phyloP scores from a whole-genome alignment of 257 asterid genomes.

The Przewalskia tangutica region DNA sequence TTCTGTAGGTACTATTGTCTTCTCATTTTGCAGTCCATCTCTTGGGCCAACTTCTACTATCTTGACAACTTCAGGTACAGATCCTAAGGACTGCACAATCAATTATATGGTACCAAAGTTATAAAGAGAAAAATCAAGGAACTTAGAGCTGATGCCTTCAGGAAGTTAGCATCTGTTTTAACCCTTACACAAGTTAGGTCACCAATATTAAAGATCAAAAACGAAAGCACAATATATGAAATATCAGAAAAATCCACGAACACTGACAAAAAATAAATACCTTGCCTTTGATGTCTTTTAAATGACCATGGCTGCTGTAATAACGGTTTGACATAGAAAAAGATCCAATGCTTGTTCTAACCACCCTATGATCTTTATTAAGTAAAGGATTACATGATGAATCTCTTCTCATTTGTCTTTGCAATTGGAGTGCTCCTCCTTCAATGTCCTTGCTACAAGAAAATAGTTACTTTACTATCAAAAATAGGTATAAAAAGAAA shows the following conservation, averaged over 20 bases:
- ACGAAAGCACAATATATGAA: background rate
- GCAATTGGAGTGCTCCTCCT: conserved; percentile 13
- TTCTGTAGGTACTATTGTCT: conserved; percentile 62
- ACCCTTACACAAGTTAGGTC: background rate
- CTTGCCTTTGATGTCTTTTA: background rate
- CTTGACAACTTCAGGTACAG: conserved; percentile 57
- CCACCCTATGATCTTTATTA: conserved; percentile 15
- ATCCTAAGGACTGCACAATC: conserved; percentile 39
- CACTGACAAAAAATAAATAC: background rate
- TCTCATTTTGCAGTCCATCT: conserved; percentile 92
- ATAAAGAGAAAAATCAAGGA: background rate
- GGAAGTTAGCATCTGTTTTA: background rate
- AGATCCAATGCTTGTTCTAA: conserved; percentile 12
- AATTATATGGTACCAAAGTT: background rate
- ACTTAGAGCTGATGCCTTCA: background rate
- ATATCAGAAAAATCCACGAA: background rate
- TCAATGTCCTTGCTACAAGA: conserved; percentile 19
- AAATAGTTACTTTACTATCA: conserved; percentile 10
- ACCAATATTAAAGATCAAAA: background rate
- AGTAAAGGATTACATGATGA: conserved; percentile 17
- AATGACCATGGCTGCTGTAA: conserved; percentile 1
- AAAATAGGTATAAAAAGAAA: background rate
- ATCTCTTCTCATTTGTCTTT: conserved; percentile 13
- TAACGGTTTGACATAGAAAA: background rate
- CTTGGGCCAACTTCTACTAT: conserved; percentile 95